These are phyloP conservation scores for Carallia brachiata DNA, from an alignment of 345 rosid species.

Conservation along the genomic window DNA sequence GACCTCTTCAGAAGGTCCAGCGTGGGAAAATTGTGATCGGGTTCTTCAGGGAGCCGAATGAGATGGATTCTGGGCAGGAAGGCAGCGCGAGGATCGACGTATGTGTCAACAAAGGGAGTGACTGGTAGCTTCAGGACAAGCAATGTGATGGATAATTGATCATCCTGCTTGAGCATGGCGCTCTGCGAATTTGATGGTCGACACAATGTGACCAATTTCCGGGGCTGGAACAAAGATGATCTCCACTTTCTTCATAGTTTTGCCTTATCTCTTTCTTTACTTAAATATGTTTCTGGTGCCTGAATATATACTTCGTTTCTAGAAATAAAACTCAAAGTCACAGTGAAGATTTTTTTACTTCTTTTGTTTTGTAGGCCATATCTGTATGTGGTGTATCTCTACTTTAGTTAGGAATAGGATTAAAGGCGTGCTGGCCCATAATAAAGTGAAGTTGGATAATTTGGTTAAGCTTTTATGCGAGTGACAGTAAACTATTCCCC, in stretches of 20 bases:
- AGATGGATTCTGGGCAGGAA: slow-evolving; percentile 32
- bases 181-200: slow-evolving; percentile 47
- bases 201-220: slow-evolving; percentile 41
- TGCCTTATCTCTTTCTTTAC: slow-evolving; percentile 11
- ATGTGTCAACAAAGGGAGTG: neutral
- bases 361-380: too few species aligned
- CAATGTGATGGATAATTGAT: slow-evolving; percentile 31
- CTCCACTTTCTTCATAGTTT: slow-evolving; percentile 29
- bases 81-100: slow-evolving; percentile 13
- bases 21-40: slow-evolving; percentile 23
- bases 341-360: too few species aligned
- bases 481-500: too few species aligned
- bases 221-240: slow-evolving; percentile 38
- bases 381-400: too few species aligned
- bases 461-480: too few species aligned
- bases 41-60: slow-evolving; percentile 26
- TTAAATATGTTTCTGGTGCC: too few species aligned
- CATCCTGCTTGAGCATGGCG: slow-evolving; percentile 33
- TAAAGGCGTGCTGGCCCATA: too few species aligned
- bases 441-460: too few species aligned
- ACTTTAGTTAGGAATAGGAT: too few species aligned
- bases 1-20: slow-evolving; percentile 18
- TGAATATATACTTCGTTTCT: too few species aligned
- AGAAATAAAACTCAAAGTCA: too few species aligned
- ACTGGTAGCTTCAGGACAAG: slow-evolving; percentile 24